Evolutionary conservation across 805 yeast genomes (phyloP).

Genomic region (Saccharomyces mikatae): DNA sequence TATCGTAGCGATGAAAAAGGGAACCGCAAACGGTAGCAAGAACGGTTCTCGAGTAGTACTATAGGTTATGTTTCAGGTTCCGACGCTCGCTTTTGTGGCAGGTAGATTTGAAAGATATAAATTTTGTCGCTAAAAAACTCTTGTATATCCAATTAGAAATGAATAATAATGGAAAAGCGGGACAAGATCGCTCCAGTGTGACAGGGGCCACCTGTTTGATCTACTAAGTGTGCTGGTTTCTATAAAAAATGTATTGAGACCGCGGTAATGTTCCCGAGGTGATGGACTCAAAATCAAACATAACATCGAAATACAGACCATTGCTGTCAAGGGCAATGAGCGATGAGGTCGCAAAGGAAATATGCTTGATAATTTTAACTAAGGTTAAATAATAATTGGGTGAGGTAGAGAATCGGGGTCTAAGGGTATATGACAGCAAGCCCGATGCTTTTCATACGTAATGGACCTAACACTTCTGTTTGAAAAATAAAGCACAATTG

Average conservation of each 20-base stretch:
- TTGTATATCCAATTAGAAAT: slow-evolving; percentile 62
- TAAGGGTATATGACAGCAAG: slow-evolving; percentile 88
- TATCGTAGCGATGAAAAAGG: not conserved
- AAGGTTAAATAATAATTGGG: slow-evolving; percentile 72
- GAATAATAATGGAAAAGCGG: slow-evolving; percentile 33
- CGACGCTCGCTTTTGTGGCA: slow-evolving; percentile 92
- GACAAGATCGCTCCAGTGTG: slow-evolving; percentile 55
- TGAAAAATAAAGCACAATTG: slow-evolving; percentile 40
- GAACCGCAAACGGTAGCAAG: not conserved
- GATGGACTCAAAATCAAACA: slow-evolving; percentile 43
- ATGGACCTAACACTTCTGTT: slow-evolving; percentile 65
- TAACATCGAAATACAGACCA: slow-evolving; percentile 74
- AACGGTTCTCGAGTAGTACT: slow-evolving; percentile 35
- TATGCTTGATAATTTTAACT: slow-evolving; percentile 68
- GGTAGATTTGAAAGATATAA: slow-evolving; percentile 71
- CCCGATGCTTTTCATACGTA: slow-evolving; percentile 69
- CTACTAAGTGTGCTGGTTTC: slow-evolving; percentile 52
- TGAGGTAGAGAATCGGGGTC: slow-evolving; percentile 78
- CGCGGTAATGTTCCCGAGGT: slow-evolving; percentile 43
- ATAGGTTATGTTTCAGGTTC: slow-evolving; percentile 92
- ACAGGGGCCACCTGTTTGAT: slow-evolving; percentile 64
- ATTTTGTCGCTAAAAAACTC: slow-evolving; percentile 67
- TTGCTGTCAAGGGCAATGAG: slow-evolving; percentile 91
- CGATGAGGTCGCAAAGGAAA: slow-evolving; percentile 84
- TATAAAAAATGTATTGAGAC: slow-evolving; percentile 57